phyloP scores from a whole-genome alignment of 2,329 filamentous ascomycete species.

The Neonectria coccinea region DNA sequence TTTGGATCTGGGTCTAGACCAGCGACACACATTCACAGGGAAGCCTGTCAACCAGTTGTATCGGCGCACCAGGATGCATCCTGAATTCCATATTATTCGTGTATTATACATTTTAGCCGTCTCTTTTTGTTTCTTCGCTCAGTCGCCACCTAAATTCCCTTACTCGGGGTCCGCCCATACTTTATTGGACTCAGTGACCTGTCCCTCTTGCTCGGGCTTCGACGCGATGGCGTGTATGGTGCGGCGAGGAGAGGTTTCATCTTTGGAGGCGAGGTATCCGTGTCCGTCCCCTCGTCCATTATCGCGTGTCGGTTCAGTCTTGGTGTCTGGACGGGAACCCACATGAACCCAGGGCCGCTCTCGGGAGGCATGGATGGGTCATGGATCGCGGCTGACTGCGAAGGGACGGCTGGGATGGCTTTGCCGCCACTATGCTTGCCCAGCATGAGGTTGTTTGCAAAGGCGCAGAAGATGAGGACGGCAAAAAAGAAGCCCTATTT shows the following conservation, averaged over 20 bases:
- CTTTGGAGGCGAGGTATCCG: conserved; percentile 61
- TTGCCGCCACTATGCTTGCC: conserved; percentile 48
- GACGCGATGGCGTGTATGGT: conserved; percentile 60
- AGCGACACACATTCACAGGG: background rate
- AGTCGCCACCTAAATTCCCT: conserved; percentile 39
- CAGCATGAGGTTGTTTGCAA: conserved; percentile 65
- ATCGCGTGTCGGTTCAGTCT: conserved; percentile 57
- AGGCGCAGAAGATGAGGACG: conserved; percentile 60
- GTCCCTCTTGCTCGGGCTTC: conserved; percentile 63
- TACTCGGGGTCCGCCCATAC: conserved; percentile 54
- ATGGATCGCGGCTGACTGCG: conserved; percentile 37
- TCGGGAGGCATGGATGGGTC: conserved; percentile 46
- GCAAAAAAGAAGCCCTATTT: conserved; percentile 63
- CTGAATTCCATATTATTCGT: conserved; percentile 26
- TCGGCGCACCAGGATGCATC: conserved; percentile 30
- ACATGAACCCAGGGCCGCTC: conserved; percentile 59
- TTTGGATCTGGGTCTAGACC: background rate
- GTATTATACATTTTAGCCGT: conserved; percentile 39
- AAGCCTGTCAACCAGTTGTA: conserved; percentile 29
- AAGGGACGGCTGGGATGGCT: conserved; percentile 43
- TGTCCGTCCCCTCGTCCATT: conserved; percentile 62
- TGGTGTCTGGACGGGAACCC: conserved; percentile 64
- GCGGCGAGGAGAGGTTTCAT: conserved; percentile 57
- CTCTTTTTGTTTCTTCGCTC: conserved; percentile 4
- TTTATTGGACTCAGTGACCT: conserved; percentile 63